Evolutionary conservation across 345 rosid genomes (phyloP), one percentile per base, ranked within the genome.

Genomic region (Cardamine resedifolia): DNA sequence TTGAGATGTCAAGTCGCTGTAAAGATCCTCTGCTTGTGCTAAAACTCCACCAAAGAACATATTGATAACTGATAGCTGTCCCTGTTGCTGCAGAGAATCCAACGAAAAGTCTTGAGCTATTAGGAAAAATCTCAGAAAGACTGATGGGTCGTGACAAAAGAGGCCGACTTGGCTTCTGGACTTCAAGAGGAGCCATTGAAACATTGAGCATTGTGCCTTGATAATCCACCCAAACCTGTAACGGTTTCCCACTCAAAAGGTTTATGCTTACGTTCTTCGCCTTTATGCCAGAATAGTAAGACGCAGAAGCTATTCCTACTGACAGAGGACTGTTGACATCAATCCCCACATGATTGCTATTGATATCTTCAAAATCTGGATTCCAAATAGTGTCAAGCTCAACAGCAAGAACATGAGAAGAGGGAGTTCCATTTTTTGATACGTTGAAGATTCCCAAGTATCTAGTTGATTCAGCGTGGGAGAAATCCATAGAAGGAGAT

Each of bases 21-120:
- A 67, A 10, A 16, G 83, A 77, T 76, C 63, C 75, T 33, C 81
- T 83, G 43, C 61, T 82, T 68, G 55, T 74, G 57, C 65, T 73
- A 68, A 81, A 90, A 77, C 86, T 90, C 91, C 96, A 89, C 6
- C 86, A 84, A 19, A 84, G 79, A 45, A 88, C 24, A 31, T 83
- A 86, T 0, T 88, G 91, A 26, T 75, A 44, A 24, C 84, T 77
- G 14, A 23, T 2, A 19, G 74, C 19, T 4, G 77, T 34, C 9
- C 89, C 83, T 10, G 89, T 85, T 5, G 92, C 43, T 16, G 88
- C 83, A 19, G 88, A 83, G 81, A 90, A 83, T 10, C 95, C 97
- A 20, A 85, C 78, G 26, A 76, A 83, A 10, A 75, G 24, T 39
- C 30, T 68, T 27, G 43, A 38, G 43, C 71, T 26, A 7, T 80